Base-by-base conservation (phyloP, 768 basidiomycete species). In the Megacollybia marginata region DNA sequence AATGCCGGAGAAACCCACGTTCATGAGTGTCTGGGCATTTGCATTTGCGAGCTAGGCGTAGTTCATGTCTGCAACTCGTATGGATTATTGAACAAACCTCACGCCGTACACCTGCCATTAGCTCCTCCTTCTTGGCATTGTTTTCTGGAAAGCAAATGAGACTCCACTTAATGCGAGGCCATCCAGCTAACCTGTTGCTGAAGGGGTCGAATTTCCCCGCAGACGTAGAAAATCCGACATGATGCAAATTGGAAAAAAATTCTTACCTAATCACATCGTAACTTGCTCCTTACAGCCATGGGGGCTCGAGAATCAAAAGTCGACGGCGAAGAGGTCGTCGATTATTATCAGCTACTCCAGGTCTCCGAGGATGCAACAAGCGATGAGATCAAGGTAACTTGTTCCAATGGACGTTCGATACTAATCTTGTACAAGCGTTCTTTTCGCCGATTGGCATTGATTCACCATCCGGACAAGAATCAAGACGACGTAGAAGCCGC, bases 381-480 rank as follows among this genome's bases (percentile, higher is more conserved):
- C 16, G 92, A 93, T 40, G 94, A 97, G 63, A 95, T 97, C 68
- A 93, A 85, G 76, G 93, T 82, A 28, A 13, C 3, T 11, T 43
- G 9, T 18, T 12, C 2, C n/a, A 18, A 5, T 9, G 15, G 13
- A 38, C 6, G 33, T 18, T n/a, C 47, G 40, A 48, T 46, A 42
- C 46, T 44, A 20, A 48, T 49, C 38, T 38, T 12, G 42, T 36
- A 35, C 40, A 53, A 93, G 90, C 78, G 78, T 62, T 81, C 93
- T 15, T 95, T 93, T 65, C 76, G 93, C 51, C 82, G 77, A 59
- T 76, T 92, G 12, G 93, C 93, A 9, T 76, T 95, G 36, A 70
- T 90, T 35, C 83, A 89, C 65, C 88, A 92, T 62, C 90, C 90
- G 2, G 90, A 92, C 63, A 89, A 97, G n/a, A 48, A 48, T 44